Conservation (phyloP, 2,329 filamentous ascomycete genomes). For the Ramichloridium luteum region DNA sequence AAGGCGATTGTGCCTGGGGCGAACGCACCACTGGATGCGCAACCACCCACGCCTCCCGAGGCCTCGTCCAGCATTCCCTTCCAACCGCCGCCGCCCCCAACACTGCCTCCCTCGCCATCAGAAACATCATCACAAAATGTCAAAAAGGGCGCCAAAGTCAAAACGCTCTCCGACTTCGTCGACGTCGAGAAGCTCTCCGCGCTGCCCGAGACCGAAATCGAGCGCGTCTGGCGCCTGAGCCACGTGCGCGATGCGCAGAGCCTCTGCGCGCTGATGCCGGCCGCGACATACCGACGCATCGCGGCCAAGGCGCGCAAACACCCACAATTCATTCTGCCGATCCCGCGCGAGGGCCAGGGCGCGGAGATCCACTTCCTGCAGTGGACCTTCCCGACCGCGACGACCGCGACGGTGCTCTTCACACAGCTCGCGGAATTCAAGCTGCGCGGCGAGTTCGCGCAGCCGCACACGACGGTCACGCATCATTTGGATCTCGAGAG, state of each 20-base stretch:
- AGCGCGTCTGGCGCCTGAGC: slow-evolving; percentile 78
- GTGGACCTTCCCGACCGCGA: slow-evolving; percentile 73
- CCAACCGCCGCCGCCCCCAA: slow-evolving; percentile 26
- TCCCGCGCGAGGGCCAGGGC: slow-evolving; percentile 55
- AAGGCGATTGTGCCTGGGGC: slow-evolving; percentile 47
- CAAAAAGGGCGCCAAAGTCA: slow-evolving; percentile 39
- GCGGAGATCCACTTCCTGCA: slow-evolving; percentile 94
- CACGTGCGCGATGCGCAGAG: slow-evolving; percentile 61
- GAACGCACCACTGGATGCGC: slow-evolving; percentile 30
- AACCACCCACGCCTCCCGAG: slow-evolving; percentile 18
- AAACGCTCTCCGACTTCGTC: slow-evolving; percentile 56
- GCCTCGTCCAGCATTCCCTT: slow-evolving; percentile 20
- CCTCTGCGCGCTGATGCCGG: slow-evolving; percentile 72
- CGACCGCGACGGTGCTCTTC: slow-evolving; percentile 58
- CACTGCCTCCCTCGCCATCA: slow-evolving; percentile 20
- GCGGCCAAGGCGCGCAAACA: slow-evolving; percentile 57
- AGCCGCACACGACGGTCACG: slow-evolving; percentile 86
- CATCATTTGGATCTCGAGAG: slow-evolving; percentile 72
- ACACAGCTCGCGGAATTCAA: slow-evolving; percentile 92
- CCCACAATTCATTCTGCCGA: slow-evolving; percentile 82
- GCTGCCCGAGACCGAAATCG: slow-evolving; percentile 70
- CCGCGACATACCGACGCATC: slow-evolving; percentile 61
- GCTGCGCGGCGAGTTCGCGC: slow-evolving; percentile 73
- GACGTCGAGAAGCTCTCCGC: slow-evolving; percentile 64
- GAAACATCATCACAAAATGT: slow-evolving; percentile 21